phyloP scores from a whole-genome alignment of 2,329 filamentous ascomycete genomes.

The Akanthomyces lecanii region DNA sequence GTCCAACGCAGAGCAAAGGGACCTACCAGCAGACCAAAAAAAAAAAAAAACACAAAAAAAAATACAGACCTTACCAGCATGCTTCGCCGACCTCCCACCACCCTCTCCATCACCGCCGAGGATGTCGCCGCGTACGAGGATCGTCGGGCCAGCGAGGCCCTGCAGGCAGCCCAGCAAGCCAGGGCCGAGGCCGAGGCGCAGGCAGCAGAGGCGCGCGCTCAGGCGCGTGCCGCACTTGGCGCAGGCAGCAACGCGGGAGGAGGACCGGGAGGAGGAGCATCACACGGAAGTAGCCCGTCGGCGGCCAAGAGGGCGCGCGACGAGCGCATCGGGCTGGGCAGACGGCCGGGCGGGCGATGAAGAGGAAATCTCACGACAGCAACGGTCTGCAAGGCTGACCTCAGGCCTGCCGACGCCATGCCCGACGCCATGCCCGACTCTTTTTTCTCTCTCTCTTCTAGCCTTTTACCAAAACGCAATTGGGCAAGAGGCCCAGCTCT shows the following conservation, averaged over 20 bases:
- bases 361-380: slow-evolving; percentile 14
- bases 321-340: slow-evolving; percentile 35
- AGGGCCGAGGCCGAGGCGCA: slow-evolving; percentile 22
- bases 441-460: not conserved
- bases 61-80: slow-evolving; percentile 33
- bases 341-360: slow-evolving; percentile 15
- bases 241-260: slow-evolving; percentile 20
- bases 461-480: not conserved
- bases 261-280: slow-evolving; percentile 9
- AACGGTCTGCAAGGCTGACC: not conserved
- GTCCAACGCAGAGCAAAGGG: not conserved
- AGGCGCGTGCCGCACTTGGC: slow-evolving; percentile 3
- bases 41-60: not conserved
- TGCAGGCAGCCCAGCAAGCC: slow-evolving; percentile 31
- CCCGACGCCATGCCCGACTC: too few relatives aligned
- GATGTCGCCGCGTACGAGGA: slow-evolving; percentile 69
- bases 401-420: too few relatives aligned
- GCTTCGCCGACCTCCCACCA: slow-evolving; percentile 65
- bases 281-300: slow-evolving; percentile 23
- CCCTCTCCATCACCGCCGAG: slow-evolving; percentile 63
- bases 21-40: too few relatives aligned
- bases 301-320: slow-evolving; percentile 30
- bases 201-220: slow-evolving; percentile 15
- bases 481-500: not conserved
- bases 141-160: slow-evolving; percentile 44